Percentiles rank a stretch among this genome's conserved stretches.
Evolutionary conservation across 2,329 filamentous ascomycete species (phyloP).

Genomic region (Nothophoma quercina): DNA sequence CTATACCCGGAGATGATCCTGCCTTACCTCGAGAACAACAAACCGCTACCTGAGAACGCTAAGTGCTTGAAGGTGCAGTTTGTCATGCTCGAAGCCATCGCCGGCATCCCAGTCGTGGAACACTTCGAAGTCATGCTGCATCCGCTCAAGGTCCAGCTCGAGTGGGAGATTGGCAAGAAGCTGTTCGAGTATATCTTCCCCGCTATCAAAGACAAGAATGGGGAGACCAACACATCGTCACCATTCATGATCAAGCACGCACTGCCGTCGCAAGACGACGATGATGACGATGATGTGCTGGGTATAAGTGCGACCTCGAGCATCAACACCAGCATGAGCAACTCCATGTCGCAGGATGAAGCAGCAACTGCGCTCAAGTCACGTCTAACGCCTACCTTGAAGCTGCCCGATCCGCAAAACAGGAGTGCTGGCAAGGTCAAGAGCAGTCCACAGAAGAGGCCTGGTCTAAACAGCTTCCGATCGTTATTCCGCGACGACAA

Average conservation of each 20-base stretch:
- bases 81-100: conserved; percentile 98
- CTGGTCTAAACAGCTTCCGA: conserved; percentile 45
- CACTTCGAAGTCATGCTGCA: conserved; percentile 95
- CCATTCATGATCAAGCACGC: conserved; percentile 67
- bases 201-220: conserved; percentile 66
- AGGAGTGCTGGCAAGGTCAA: conserved; percentile 43
- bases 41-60: conserved; percentile 64
- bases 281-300: conserved; percentile 55
- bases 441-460: conserved; percentile 29
- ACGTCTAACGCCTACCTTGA: conserved; percentile 80
- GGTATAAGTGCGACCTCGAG: conserved; percentile 43
- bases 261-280: conserved; percentile 55
- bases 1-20: conserved; percentile 96
- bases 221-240: conserved; percentile 63
- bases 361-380: conserved; percentile 79
- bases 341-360: conserved; percentile 35
- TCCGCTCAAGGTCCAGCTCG: conserved; percentile 91
- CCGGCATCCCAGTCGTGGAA: conserved; percentile 95
- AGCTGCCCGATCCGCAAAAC: conserved; percentile 57
- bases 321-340: conserved; percentile 25
- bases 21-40: conserved; percentile 76
- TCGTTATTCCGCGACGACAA: conserved; percentile 43
- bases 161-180: conserved; percentile 89
- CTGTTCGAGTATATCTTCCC: conserved; percentile 98
- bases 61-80: conserved; percentile 96